These are phyloP conservation scores for Eucalyptus curtisii DNA, from an alignment of 345 rosid species.

Conservation along the genomic window DNA sequence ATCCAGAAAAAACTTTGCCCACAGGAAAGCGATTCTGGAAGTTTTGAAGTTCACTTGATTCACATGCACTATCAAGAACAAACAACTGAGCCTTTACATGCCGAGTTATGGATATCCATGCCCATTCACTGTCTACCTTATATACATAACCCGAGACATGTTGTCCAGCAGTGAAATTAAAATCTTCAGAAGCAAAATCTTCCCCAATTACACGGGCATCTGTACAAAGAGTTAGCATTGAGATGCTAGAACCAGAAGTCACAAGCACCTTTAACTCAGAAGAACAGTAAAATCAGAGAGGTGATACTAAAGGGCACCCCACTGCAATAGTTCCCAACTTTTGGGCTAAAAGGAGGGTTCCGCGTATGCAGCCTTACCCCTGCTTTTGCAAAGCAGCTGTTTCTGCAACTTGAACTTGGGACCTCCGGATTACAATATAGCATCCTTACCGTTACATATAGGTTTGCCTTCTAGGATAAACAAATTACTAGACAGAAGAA, in stretches of 20 bases:
- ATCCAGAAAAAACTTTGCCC: slow-evolving; percentile 59
- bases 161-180: slow-evolving; percentile 46
- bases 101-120: slow-evolving; percentile 68
- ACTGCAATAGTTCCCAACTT: background rate
- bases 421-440: background rate
- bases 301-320: background rate
- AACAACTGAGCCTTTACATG: slow-evolving; percentile 54
- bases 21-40: slow-evolving; percentile 48
- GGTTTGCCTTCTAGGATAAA: background rate
- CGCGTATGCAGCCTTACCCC: background rate
- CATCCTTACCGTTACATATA: background rate
- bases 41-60: slow-evolving; percentile 60
- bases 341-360: background rate
- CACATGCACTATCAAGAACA: slow-evolving; percentile 68
- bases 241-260: background rate
- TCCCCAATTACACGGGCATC: slow-evolving; percentile 27
- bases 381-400: background rate
- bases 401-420: background rate
- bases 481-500: background rate
- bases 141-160: slow-evolving; percentile 61
- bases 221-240: slow-evolving; percentile 4
- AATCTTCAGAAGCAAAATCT: slow-evolving; percentile 15
- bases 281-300: background rate
- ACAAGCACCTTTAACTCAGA: background rate
- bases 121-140: slow-evolving; percentile 87